Evolutionary conservation across 192 early-diverging fungal genomes (phyloP), one percentile per base, ranked within the genome.

Genomic region (Mortierella claussenii): DNA sequence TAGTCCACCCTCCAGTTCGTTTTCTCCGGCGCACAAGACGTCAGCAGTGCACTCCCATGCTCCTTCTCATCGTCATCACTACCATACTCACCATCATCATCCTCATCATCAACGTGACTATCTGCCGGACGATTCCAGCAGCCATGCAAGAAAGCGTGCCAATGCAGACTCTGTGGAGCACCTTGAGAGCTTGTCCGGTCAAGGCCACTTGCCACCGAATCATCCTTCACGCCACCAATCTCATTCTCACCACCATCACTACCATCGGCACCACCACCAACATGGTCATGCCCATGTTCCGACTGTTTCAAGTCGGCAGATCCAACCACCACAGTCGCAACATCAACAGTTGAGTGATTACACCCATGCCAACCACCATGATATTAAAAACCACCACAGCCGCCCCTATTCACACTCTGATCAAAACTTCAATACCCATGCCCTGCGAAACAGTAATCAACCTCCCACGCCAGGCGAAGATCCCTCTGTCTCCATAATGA

Each of bases 121-220:
- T n/a, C n/a, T n/a, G n/a, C n/a, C n/a, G n/a, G n/a, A n/a, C n/a
- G n/a, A n/a, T n/a, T n/a, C n/a, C n/a, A n/a, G n/a, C n/a, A n/a
- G n/a, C n/a, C n/a, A n/a, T n/a, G n/a, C n/a, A n/a, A 60, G 43
- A n/a, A 70, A 49, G 26, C 36, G 55, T 31, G 24, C 52, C 50
- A 47, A 48, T 44, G 15, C 59, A n/a, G 36, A 47, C 3, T 61
- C 52, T 2, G 32, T 62, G 43, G 43, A 46, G 23, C 51, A 55
- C 2, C 59, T 43, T 31, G 59, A 48, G 30, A 47, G 28, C 7
- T 40, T 13, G 13, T 40, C 37, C 26, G 18, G 13, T 40, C 37
- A 40, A 40, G 8, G 13, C 37, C 37, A 40, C 13, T 40, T 40
- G 7, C 37, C 37, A 40, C 37, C n/a, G n/a, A n/a, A n/a, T n/a